These are phyloP conservation scores for Pythium vanterpoolii DNA, from an alignment of 352 stramenopile genomes.

Conservation along the genomic window DNA sequence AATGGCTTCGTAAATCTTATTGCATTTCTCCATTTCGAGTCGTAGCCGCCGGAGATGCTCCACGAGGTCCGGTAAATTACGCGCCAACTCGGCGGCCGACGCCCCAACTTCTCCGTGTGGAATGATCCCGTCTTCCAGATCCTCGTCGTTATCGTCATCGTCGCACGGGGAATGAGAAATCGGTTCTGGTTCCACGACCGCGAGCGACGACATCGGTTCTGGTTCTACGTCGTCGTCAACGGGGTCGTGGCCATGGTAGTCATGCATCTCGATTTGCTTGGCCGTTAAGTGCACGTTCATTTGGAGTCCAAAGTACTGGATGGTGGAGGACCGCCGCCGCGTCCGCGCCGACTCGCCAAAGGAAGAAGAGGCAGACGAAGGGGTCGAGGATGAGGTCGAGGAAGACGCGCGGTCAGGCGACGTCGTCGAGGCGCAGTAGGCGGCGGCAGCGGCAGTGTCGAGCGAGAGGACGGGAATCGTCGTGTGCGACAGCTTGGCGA, in stretches of 20 bases:
- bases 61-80: slow-evolving; percentile 62
- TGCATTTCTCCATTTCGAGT: slow-evolving; percentile 65
- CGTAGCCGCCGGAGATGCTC: slow-evolving; percentile 57
- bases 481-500: slow-evolving; percentile 19
- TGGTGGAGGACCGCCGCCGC: slow-evolving; percentile 24
- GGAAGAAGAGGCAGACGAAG: slow-evolving; percentile 19
- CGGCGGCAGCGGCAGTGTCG: background rate
- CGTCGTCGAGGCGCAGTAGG: background rate
- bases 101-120: slow-evolving; percentile 29
- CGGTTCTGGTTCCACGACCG: slow-evolving; percentile 13
- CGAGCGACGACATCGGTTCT: background rate
- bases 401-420: slow-evolving; percentile 3
- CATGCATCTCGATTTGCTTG: slow-evolving; percentile 25
- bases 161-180: slow-evolving; percentile 6
- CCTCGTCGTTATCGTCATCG: slow-evolving; percentile 1
- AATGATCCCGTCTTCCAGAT: slow-evolving; percentile 7
- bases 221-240: slow-evolving; percentile 3
- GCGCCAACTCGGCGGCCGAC: slow-evolving; percentile 44
- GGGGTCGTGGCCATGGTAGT: slow-evolving; percentile 23
- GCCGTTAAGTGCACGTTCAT: slow-evolving; percentile 23
- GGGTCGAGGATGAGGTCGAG: slow-evolving; percentile 9
- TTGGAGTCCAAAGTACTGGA: slow-evolving; percentile 30
- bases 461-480: slow-evolving; percentile 1
- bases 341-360: slow-evolving; percentile 13
- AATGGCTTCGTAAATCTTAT: slow-evolving; percentile 67